Evolutionary conservation across 179 eudicot species (phyloP).

Genomic region (Vitellaria paradoxa): DNA sequence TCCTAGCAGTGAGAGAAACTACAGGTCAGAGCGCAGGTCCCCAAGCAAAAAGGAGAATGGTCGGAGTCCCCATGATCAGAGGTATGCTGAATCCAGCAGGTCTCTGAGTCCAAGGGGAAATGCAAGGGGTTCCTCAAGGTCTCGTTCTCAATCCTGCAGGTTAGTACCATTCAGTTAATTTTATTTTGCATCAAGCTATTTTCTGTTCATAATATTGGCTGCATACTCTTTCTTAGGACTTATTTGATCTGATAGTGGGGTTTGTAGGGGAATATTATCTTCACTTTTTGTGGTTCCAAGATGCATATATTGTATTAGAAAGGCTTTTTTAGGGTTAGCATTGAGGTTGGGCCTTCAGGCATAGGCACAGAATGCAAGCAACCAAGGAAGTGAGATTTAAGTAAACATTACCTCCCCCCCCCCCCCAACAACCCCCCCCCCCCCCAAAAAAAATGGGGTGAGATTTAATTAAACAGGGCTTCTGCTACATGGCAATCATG

Average conservation of each 20-base stretch:
- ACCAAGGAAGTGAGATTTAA: background rate
- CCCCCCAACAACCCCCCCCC: too few relatives aligned
- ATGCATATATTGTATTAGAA: background rate
- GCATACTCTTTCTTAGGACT: background rate
- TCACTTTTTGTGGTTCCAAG: background rate
- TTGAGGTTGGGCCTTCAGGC: background rate
- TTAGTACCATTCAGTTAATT: constrained; percentile 7
- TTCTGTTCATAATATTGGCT: background rate
- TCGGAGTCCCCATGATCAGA: constrained; percentile 17
- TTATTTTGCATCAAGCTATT: background rate
- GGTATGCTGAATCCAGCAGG: constrained; percentile 27
- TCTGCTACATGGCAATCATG: too few relatives aligned
- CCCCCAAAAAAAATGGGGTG: background rate
- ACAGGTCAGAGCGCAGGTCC: constrained; percentile 14
- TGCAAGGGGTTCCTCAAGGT: constrained; percentile 26
- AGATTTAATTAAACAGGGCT: too few relatives aligned
- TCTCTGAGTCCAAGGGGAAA: constrained; percentile 36
- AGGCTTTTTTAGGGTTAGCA: background rate
- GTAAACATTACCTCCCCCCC: background rate
- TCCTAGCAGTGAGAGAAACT: constrained; percentile 33
- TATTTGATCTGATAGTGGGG: background rate
- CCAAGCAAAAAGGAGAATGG: constrained; percentile 42
- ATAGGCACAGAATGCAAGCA: background rate
- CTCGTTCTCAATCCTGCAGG: constrained; percentile 33
- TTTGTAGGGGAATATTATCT: background rate